These are phyloP conservation scores for Suillus hirtellus DNA, from an alignment of 768 basidiomycete genomes.

Conservation along the genomic window DNA sequence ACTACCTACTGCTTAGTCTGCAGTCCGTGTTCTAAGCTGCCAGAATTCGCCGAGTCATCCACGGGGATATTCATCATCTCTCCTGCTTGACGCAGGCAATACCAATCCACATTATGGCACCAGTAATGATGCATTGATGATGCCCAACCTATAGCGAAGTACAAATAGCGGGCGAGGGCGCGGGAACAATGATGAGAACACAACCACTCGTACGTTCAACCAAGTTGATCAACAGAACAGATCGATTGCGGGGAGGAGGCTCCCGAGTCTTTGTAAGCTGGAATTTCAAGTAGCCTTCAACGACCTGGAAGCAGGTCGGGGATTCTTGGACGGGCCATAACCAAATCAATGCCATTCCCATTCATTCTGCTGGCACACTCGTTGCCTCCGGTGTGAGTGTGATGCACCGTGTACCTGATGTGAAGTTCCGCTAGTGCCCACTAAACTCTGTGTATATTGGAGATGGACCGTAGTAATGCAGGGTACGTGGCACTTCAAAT, in stretches of 20 bases:
- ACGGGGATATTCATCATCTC: not conserved
- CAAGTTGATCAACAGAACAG: slow-evolving; percentile 21
- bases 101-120: not conserved
- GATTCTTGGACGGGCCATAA: no score
- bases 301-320: no score
- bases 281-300: slow-evolving; percentile 42
- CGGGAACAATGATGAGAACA: no score
- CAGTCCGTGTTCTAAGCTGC: not conserved
- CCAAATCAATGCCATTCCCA: no score
- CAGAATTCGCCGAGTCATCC: no score
- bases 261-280: slow-evolving; percentile 38
- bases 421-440: not conserved
- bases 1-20: no score
- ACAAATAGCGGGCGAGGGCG: no score
- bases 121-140: not conserved
- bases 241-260: slow-evolving; percentile 44
- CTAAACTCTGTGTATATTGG: not conserved
- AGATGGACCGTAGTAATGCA: slow-evolving; percentile 71
- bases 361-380: no score
- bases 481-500: slow-evolving; percentile 38
- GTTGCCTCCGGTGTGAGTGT: slow-evolving; percentile 27
- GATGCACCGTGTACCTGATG: not conserved
- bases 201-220: no score
- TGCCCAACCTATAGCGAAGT: no score
- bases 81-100: not conserved